Evolutionary conservation across 208 protist genomes (phyloP), one percentile per base, ranked within the genome.

Genomic region (Crithidia expoeki): DNA sequence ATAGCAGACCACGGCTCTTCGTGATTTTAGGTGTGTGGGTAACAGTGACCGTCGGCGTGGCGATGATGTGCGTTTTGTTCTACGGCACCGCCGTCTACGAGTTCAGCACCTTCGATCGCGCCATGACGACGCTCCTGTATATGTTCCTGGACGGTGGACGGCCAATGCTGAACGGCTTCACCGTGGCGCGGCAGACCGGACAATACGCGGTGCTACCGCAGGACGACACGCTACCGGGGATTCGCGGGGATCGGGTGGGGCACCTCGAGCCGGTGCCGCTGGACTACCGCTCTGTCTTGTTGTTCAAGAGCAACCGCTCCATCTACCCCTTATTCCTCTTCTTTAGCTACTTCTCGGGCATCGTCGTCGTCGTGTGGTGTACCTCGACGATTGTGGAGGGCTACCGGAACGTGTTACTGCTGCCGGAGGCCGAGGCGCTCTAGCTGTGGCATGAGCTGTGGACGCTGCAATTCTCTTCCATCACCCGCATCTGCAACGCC

Each of bases 321-420:
- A 25, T 53, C 33, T 56, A 42, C 42, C 33, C 57, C 16, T 1
- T 51, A 16, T 64, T 72, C n/a, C 46, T 72, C 36, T 46, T 40
- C 68, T 78, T 76, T 47, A 50, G 56, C 46, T 79, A 76, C 68
- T 27, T 70, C 9, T 33, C 46, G 23, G 25, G 33, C 17, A 7
- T 74, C 34, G 38, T 81, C 12, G 64, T 76, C 32, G 46, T 79
- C 23, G 44, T 72, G 25, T 63, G 68, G 49, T 50, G 65, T 50
- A 42, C 65, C 4, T 21, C 62, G 44, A 53, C 76, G 12, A 33
- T 72, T 14, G 21, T 81, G 16, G 79, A 78, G 57, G 47, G 52
- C 25, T 57, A 71, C 49, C 76, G 77, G 68, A 74, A 56, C 30
- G 38, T 71, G 50, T 25, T 60, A 32, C 55, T 75, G 30, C 51